phyloP scores from a whole-genome alignment of 2,329 filamentous ascomycete species.

The Colletotrichum trifolii region DNA sequence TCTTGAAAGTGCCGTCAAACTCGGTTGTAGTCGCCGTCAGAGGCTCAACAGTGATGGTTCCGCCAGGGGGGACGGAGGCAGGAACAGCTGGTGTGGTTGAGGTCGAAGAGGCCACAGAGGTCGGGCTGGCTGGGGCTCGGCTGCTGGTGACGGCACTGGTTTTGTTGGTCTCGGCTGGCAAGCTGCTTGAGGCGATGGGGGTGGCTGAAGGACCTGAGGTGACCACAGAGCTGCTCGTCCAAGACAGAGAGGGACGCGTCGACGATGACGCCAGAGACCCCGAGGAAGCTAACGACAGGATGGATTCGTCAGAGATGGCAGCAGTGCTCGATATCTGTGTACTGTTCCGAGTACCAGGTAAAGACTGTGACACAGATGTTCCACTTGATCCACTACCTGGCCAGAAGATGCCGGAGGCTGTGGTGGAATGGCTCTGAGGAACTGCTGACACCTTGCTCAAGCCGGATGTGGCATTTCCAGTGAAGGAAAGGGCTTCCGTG shows the following conservation, averaged over 20 bases:
- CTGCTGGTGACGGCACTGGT: neutral
- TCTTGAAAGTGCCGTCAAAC: slow-evolving; percentile 10
- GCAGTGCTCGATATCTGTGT: too few relatives aligned
- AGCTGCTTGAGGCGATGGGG: slow-evolving; percentile 17
- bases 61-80: neutral
- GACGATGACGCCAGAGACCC: neutral
- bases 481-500: neutral
- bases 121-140: neutral
- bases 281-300: neutral
- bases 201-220: neutral
- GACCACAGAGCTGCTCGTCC: too few relatives aligned
- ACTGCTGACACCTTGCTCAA: neutral
- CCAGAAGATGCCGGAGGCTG: slow-evolving; percentile 1
- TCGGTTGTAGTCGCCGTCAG: slow-evolving; percentile 11
- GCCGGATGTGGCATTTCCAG: neutral
- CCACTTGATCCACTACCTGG: neutral
- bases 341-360: neutral
- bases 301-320: neutral
- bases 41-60: slow-evolving; percentile 18
- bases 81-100: neutral
- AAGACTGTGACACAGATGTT: neutral
- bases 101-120: neutral
- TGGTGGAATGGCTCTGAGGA: neutral
- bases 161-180: slow-evolving; percentile 12
- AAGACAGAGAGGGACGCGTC: neutral